Percentiles rank a stretch among this genome's conserved stretches.
Evolutionary conservation across 108 stramenopile genomes (phyloP).

Genomic region (Conticribra weissflogii): DNA sequence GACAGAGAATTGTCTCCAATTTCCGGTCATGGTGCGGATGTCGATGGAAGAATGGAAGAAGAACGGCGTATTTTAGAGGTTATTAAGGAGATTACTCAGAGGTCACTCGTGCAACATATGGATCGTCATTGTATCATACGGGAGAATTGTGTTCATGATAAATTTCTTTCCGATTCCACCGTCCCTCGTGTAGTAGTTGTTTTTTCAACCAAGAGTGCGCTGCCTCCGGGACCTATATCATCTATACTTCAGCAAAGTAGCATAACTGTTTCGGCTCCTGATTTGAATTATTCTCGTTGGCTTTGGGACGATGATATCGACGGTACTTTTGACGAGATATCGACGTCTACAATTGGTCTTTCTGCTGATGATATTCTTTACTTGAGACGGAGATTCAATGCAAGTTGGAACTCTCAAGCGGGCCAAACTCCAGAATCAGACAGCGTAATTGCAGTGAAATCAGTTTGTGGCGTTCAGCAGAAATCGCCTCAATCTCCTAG

Average conservation of each 20-base stretch:
- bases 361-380: slow-evolving; percentile 29
- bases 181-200: slow-evolving; percentile 60
- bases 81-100: slow-evolving; percentile 40
- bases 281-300: slow-evolving; percentile 56
- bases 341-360: slow-evolving; percentile 20
- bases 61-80: slow-evolving; percentile 66
- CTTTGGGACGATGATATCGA: slow-evolving; percentile 62
- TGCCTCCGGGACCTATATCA: slow-evolving; percentile 64
- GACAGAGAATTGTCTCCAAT: slow-evolving; percentile 64
- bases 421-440: no score
- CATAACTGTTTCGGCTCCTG: slow-evolving; percentile 52
- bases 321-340: slow-evolving; percentile 40
- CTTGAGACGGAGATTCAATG: slow-evolving; percentile 44
- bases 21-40: slow-evolving; percentile 53
- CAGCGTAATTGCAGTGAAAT: no score
- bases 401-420: slow-evolving; percentile 18
- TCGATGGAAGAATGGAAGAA: slow-evolving; percentile 49
- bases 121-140: background rate
- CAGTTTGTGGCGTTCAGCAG: no score
- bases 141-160: background rate
- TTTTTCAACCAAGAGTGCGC: slow-evolving; percentile 51
- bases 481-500: no score
- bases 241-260: slow-evolving; percentile 56
- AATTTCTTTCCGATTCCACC: slow-evolving; percentile 7
- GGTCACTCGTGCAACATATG: background rate